Conservation (phyloP, 2,329 filamentous ascomycete genomes). For the Alternaria rosae region DNA sequence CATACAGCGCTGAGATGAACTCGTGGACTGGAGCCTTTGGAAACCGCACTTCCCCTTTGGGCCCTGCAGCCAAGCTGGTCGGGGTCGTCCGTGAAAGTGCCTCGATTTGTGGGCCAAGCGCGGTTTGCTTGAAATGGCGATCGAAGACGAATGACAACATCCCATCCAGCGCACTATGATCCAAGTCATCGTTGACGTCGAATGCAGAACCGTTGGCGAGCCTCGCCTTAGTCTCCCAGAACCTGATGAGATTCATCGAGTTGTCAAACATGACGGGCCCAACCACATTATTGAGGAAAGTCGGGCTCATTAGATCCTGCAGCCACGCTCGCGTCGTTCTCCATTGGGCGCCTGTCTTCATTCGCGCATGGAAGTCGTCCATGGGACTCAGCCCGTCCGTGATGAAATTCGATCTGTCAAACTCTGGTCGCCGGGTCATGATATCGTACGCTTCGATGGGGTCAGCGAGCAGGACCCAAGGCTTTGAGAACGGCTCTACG, state of each 20-base stretch:
- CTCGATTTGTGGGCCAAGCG: not conserved
- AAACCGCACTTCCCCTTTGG: not conserved
- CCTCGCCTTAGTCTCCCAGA: not conserved
- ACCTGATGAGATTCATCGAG: not conserved
- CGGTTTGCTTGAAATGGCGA: not conserved
- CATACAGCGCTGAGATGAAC: conserved; percentile 1
- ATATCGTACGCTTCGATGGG: conserved; percentile 9
- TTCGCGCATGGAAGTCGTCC: conserved; percentile 27
- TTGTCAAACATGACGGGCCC: not conserved
- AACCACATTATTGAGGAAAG: not conserved
- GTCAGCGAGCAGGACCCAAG: conserved; percentile 15
- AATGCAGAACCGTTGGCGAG: not conserved
- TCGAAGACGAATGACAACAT: conserved; percentile 2
- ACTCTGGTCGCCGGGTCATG: conserved; percentile 13
- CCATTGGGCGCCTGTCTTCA: conserved; percentile 38
- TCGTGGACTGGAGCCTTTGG: not conserved
- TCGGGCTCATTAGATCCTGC: not conserved
- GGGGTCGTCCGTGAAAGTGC: not conserved
- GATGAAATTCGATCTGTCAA: conserved; percentile 9
- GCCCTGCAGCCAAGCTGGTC: not conserved
- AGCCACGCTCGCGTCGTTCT: conserved; percentile 4
- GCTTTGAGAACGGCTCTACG: conserved; percentile 11
- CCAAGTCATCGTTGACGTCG: not conserved
- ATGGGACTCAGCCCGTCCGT: conserved; percentile 36
- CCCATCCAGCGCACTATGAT: conserved; percentile 2